These are phyloP conservation scores for Drechmeria coniospora DNA, from an alignment of 2,329 filamentous ascomycete genomes.

Conservation along the genomic window DNA sequence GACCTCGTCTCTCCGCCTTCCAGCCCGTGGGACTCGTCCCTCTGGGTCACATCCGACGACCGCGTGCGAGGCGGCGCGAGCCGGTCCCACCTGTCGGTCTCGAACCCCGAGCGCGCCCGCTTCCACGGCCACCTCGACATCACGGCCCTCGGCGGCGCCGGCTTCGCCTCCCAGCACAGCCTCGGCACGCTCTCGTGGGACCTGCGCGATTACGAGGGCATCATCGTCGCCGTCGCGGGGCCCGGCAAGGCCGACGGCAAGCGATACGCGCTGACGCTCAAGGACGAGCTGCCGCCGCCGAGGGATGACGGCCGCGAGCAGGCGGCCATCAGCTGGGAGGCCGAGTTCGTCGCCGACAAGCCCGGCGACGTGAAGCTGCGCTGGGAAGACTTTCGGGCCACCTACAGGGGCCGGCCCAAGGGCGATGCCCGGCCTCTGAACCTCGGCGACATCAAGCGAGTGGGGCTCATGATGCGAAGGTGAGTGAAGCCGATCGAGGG, in stretches of 20 bases:
- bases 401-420: slow-evolving; percentile 54
- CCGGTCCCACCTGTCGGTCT: slow-evolving; percentile 30
- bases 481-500: slow-evolving; percentile 21
- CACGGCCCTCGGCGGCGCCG: slow-evolving; percentile 59
- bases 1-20: neutral
- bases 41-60: slow-evolving; percentile 61
- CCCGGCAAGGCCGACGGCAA: slow-evolving; percentile 39
- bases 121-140: slow-evolving; percentile 62
- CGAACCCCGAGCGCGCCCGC: slow-evolving; percentile 25
- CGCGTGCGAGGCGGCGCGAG: slow-evolving; percentile 62
- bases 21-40: slow-evolving; percentile 41
- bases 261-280: slow-evolving; percentile 59
- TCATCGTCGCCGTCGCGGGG: slow-evolving; percentile 33
- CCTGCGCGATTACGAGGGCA: slow-evolving; percentile 44
- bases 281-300: slow-evolving; percentile 46
- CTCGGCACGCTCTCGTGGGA: slow-evolving; percentile 45
- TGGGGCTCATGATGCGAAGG: slow-evolving; percentile 75
- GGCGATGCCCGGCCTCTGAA: slow-evolving; percentile 45
- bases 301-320: slow-evolving; percentile 53
- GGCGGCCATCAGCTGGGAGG: slow-evolving; percentile 60
- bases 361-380: slow-evolving; percentile 34
- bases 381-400: slow-evolving; percentile 53
- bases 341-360: slow-evolving; percentile 36
- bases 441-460: slow-evolving; percentile 41
- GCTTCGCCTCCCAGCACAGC: slow-evolving; percentile 68